Conservation (phyloP, 805 yeast genomes). For the Myxozyma sirexii region DNA sequence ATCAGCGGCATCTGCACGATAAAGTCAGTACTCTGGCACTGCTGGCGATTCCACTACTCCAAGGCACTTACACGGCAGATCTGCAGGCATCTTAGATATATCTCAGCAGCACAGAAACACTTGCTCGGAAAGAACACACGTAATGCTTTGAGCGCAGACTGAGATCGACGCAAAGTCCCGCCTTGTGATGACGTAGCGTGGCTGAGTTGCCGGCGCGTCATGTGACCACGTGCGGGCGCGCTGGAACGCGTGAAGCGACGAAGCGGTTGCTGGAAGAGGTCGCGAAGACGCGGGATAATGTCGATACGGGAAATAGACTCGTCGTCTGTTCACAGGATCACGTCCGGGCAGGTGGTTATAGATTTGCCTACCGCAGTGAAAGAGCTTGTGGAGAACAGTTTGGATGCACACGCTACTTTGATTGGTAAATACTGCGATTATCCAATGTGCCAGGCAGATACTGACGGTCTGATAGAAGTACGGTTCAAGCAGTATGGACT, state of each 20-base stretch:
- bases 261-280: background rate
- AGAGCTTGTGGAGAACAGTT: slow-evolving; percentile 82
- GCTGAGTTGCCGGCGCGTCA: background rate
- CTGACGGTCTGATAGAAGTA: slow-evolving; percentile 49
- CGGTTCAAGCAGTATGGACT: slow-evolving; percentile 71
- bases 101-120: too few species aligned
- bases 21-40: background rate
- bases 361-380: slow-evolving; percentile 78
- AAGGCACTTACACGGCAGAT: slow-evolving; percentile 4
- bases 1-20: slow-evolving; percentile 36
- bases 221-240: slow-evolving; percentile 2
- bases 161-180: background rate
- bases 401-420: slow-evolving; percentile 74
- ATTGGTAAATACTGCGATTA: slow-evolving; percentile 43
- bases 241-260: background rate
- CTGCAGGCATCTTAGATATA: slow-evolving; percentile 10
- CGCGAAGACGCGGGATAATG: background rate
- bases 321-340: slow-evolving; percentile 69
- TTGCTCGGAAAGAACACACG: too few species aligned
- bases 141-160: background rate
- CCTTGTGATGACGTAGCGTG: slow-evolving; percentile 5
- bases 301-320: slow-evolving; percentile 47
- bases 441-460: background rate
- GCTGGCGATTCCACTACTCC: background rate
- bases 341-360: slow-evolving; percentile 91